phyloP scores from a whole-genome alignment of 139 green algal species.

The Bryopsis sp. region DNA sequence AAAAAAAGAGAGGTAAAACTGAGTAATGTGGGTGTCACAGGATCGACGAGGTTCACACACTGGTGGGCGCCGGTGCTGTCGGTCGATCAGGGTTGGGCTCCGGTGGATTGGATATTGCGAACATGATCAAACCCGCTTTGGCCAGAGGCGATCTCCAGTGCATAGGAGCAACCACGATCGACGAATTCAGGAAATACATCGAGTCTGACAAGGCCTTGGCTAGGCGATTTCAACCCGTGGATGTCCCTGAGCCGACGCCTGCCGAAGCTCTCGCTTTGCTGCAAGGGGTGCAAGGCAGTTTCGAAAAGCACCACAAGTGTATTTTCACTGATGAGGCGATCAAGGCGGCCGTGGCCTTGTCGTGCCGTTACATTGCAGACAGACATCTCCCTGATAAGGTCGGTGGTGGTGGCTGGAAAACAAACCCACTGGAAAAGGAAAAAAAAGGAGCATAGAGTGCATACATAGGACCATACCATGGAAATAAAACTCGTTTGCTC shows the following conservation, averaged over 20 bases:
- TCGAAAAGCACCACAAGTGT: conserved; percentile 81
- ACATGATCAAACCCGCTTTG: conserved; percentile 91
- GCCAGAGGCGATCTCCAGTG: conserved; percentile 65
- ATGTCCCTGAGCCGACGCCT: conserved; percentile 65
- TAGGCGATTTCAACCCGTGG: conserved; percentile 90
- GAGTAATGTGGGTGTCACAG: background rate
- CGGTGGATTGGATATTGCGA: conserved; percentile 86
- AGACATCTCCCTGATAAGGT: conserved; percentile 89
- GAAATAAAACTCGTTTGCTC: no score
- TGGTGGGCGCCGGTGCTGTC: conserved; percentile 79
- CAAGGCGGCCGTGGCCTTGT: conserved; percentile 40
- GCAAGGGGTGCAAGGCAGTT: conserved; percentile 41
- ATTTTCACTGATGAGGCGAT: conserved; percentile 43
- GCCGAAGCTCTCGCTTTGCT: conserved; percentile 68
- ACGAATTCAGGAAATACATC: conserved; percentile 85
- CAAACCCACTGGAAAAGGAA: no score
- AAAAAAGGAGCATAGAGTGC: no score
- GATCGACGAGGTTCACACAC: conserved; percentile 80
- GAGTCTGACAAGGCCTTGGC: conserved; percentile 91
- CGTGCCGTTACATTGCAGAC: conserved; percentile 59
- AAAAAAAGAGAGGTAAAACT: no score
- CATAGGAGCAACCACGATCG: conserved; percentile 81
- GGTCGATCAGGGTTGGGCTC: conserved; percentile 43
- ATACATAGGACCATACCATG: no score
- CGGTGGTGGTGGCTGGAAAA: no score